Evolutionary conservation across 2,329 filamentous ascomycete species (phyloP), one percentile per base, ranked within the genome.

Genomic region (Aspergillus fumigatiaffinis): DNA sequence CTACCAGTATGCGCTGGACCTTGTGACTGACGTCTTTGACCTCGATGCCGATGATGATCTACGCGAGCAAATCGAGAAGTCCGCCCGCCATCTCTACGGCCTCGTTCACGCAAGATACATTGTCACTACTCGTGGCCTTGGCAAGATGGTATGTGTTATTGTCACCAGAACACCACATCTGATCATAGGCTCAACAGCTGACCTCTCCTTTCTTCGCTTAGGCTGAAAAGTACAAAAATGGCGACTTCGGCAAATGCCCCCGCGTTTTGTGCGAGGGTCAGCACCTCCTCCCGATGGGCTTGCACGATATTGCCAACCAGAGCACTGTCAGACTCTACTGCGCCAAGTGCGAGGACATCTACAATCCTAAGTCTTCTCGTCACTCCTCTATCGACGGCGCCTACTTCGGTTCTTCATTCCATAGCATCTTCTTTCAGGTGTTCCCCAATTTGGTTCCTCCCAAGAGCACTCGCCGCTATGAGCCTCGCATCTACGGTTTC

Each of bases 221-320:
- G 93, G 88, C 97, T 60, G 94, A 99, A 66, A 99, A 99, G 76
- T 99, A 96, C 77, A 99, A 99, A 73, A 96, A 96, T 73, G 90
- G 87, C 66, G 93, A 97, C 73, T 99, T 99, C 72, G 94, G 94
- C 65, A 97, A 97, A 80, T 99, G 94, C 73, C 94, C 94, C 5
- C 91, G 94, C 68, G 94, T 99, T 60, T 87, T 95, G 81, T 99
- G 94, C 79, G 87, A 95, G 69, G 90, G 89, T 10, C 92, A 99
- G 73, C 92, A 92, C 6, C 86, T 99, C 42, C 85, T 99, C 28
- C 94, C 94, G 49, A 95, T 97, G 86, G 94, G 94, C 62, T 89
- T 95, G 67, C 90, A 91, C 68, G 94, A 99, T 77, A 82, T 93
- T 2, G 86, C 94, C 61, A 92, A 92, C 76, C 81, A 87, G 66